These are phyloP conservation scores for Novymonas esmeraldas DNA, from an alignment of 208 protist species.

Conservation along the genomic window DNA sequence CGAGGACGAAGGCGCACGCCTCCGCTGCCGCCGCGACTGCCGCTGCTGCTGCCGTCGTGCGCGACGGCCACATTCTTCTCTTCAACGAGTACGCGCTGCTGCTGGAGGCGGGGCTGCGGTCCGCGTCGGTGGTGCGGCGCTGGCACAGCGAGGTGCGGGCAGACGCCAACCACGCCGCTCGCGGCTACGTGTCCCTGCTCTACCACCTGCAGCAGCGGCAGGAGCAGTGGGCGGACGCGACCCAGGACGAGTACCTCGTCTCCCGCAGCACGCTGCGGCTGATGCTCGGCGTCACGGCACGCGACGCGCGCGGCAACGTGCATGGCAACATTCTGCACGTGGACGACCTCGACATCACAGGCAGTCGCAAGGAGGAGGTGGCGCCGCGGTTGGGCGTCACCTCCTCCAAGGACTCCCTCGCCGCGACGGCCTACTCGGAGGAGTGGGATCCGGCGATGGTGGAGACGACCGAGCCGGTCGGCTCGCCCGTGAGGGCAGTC, in stretches of 20 bases:
- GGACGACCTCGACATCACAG: constrained; percentile 54
- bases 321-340: constrained; percentile 56
- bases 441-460: constrained; percentile 31
- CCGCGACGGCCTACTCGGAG: constrained; percentile 14
- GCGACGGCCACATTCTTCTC: constrained; percentile 21
- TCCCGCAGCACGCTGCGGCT: constrained; percentile 45
- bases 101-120: constrained; percentile 38
- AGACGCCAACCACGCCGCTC: constrained; percentile 38
- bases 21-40: neutral
- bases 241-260: constrained; percentile 33
- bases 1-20: neutral
- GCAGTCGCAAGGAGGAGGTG: constrained; percentile 53
- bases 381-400: constrained; percentile 45
- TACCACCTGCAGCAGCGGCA: constrained; percentile 39
- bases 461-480: constrained; percentile 10
- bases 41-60: constrained; percentile 15
- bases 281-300: constrained; percentile 50
- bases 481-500: no score
- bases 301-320: constrained; percentile 31
- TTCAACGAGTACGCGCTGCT: constrained; percentile 48
- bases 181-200: constrained; percentile 38
- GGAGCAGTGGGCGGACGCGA: constrained; percentile 26
- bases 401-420: constrained; percentile 34
- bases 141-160: constrained; percentile 30
- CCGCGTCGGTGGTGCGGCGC: constrained; percentile 26